These are phyloP conservation scores for Didymosphaeria variabile DNA, from an alignment of 2,329 filamentous ascomycete species.

Conservation along the genomic window DNA sequence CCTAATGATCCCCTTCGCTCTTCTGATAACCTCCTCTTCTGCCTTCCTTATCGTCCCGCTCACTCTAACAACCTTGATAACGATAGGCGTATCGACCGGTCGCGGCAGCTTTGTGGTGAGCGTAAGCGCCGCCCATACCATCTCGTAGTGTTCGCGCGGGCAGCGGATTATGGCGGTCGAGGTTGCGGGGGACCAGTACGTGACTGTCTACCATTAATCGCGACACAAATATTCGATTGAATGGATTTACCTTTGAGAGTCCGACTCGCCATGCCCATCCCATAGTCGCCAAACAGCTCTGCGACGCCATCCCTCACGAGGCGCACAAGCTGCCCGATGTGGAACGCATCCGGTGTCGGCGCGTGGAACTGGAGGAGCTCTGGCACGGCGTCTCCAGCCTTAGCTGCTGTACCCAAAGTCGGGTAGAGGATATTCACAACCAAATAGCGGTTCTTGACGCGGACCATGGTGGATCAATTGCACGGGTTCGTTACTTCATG, in stretches of 20 bases:
- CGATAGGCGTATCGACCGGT: slow-evolving; percentile 70
- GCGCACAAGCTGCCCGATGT: slow-evolving; percentile 70
- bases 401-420: slow-evolving; percentile 55
- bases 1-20: slow-evolving; percentile 76
- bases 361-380: slow-evolving; percentile 77
- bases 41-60: slow-evolving; percentile 93
- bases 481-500: not conserved
- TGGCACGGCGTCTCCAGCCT: slow-evolving; percentile 55
- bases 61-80: slow-evolving; percentile 84
- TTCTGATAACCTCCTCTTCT: slow-evolving; percentile 86
- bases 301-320: slow-evolving; percentile 62
- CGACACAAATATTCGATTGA: not conserved
- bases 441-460: slow-evolving; percentile 94
- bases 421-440: slow-evolving; percentile 95
- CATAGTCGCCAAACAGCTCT: slow-evolving; percentile 76
- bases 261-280: slow-evolving; percentile 75
- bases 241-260: slow-evolving; percentile 70
- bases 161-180: slow-evolving; percentile 92
- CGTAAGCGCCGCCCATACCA: slow-evolving; percentile 90
- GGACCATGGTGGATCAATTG: slow-evolving; percentile 72
- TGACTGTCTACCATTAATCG: slow-evolving; percentile 66
- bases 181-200: slow-evolving; percentile 91
- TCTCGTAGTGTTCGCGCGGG: slow-evolving; percentile 80
- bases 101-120: slow-evolving; percentile 76
- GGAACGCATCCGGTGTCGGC: slow-evolving; percentile 78